Conservation (phyloP, 768 basidiomycete genomes). For the Russula griseocarnosa region DNA sequence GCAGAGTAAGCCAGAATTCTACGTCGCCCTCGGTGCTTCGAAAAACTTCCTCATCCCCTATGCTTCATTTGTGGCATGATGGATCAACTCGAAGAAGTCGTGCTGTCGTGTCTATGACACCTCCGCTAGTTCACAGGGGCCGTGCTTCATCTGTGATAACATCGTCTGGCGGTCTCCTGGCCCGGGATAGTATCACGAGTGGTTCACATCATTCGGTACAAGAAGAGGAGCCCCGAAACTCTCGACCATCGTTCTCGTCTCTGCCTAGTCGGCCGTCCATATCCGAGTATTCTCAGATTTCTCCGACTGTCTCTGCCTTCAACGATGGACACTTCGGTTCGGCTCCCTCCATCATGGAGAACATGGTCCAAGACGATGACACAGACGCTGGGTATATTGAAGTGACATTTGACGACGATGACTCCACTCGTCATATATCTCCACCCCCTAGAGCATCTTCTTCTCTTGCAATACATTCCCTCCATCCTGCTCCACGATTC, state of each 20-base stretch:
- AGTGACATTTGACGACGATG: slow-evolving; percentile 5
- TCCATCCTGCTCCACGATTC: slow-evolving; percentile 27
- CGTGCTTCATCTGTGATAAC: slow-evolving; percentile 12
- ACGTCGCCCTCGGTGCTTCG: slow-evolving; percentile 36
- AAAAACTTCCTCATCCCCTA: slow-evolving; percentile 47
- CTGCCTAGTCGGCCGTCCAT: slow-evolving; percentile 49
- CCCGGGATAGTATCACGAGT: slow-evolving; percentile 27
- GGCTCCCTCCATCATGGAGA: slow-evolving; percentile 26
- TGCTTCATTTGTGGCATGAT: slow-evolving; percentile 27
- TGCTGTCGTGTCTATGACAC: slow-evolving; percentile 27
- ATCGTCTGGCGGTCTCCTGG: neutral
- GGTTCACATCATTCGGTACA: slow-evolving; percentile 27
- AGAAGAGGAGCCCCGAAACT: slow-evolving; percentile 30
- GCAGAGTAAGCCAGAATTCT: slow-evolving; percentile 23
- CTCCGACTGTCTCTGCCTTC: slow-evolving; percentile 80
- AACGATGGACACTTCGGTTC: slow-evolving; percentile 49
- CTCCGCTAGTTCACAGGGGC: slow-evolving; percentile 19
- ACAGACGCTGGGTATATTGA: slow-evolving; percentile 1
- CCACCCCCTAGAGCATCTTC: slow-evolving; percentile 29
- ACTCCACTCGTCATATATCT: slow-evolving; percentile 23
- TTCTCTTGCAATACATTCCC: slow-evolving; percentile 24
- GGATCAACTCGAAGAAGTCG: slow-evolving; percentile 11
- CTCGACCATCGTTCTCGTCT: slow-evolving; percentile 52
- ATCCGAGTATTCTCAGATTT: slow-evolving; percentile 65
- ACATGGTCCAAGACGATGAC: slow-evolving; percentile 27